Evolutionary conservation across 306 rosid genomes (phyloP).

Genomic region (Pterocarpus macrocarpus): DNA sequence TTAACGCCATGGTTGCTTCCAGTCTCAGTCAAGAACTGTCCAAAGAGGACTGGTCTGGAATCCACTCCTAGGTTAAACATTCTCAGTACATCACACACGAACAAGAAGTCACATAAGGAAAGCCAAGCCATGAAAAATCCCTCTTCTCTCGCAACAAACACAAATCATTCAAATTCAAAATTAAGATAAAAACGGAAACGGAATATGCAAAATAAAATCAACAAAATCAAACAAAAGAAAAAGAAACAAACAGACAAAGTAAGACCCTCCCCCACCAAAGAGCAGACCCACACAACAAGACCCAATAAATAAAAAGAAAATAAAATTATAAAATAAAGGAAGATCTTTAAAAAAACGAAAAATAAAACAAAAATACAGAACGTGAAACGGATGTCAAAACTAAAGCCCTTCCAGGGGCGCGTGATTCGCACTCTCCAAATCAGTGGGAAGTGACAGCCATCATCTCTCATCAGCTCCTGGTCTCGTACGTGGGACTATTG

Average conservation of each 20-base stretch:
- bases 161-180: neutral
- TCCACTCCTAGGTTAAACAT: conserved; percentile 65
- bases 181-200: neutral
- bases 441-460: conserved; percentile 49
- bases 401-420: conserved; percentile 38
- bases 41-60: conserved; percentile 41
- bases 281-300: conserved; percentile 49
- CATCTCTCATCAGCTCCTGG: conserved; percentile 38
- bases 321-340: neutral
- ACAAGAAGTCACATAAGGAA: conserved; percentile 43
- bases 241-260: conserved; percentile 56
- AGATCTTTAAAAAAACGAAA: neutral
- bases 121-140: neutral
- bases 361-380: conserved; percentile 21
- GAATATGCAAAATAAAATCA: neutral
- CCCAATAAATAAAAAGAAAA: conserved; percentile 43
- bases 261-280: conserved; percentile 45
- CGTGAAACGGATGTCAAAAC: conserved; percentile 7
- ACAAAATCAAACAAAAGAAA: conserved; percentile 31
- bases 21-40: conserved; percentile 53
- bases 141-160: neutral
- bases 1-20: neutral
- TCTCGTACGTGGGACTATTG: conserved; percentile 56
- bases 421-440: conserved; percentile 57
- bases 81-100: conserved; percentile 43